Evolutionary conservation across 163 green algal species (phyloP).

Genomic region (Scenedesmus sp.): DNA sequence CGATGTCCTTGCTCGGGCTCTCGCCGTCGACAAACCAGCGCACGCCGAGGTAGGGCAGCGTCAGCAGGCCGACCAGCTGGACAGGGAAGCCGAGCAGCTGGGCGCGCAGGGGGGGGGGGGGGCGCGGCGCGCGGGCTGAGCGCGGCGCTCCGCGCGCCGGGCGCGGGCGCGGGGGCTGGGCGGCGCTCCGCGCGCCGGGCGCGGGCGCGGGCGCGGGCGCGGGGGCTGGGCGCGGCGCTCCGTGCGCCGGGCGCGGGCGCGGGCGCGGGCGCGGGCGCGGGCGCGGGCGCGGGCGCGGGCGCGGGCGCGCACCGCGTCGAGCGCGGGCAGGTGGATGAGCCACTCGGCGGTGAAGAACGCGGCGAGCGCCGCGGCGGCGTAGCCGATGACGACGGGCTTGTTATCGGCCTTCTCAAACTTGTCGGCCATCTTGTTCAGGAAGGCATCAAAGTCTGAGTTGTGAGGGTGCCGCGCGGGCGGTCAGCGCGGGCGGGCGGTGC

Average conservation of each 20-base stretch:
- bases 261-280: background rate
- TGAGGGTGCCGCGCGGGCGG: too few species aligned
- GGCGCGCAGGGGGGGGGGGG: background rate
- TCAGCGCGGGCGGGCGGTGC: too few species aligned
- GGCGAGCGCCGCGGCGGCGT: slow-evolving; percentile 51
- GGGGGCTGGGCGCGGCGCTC: too few species aligned
- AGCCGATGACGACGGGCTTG: slow-evolving; percentile 67
- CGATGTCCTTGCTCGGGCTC: slow-evolving; percentile 41
- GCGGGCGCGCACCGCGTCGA: slow-evolving; percentile 65
- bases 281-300: background rate
- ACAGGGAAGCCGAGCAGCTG: slow-evolving; percentile 78
- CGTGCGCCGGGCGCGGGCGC: background rate
- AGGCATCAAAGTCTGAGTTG: slow-evolving; percentile 46
- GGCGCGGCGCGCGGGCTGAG: too few species aligned
- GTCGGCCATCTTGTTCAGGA: slow-evolving; percentile 31
- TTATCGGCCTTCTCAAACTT: slow-evolving; percentile 80
- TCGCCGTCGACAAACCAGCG: slow-evolving; percentile 65
- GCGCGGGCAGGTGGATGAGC: slow-evolving; percentile 76
- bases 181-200: background rate
- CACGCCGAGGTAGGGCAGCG: slow-evolving; percentile 63
- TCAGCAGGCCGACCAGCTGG: slow-evolving; percentile 72
- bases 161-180: background rate
- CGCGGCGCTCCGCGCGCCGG: too few species aligned
- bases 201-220: background rate
- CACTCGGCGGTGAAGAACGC: slow-evolving; percentile 73